These are phyloP conservation scores for Parietaria judaica DNA, from an alignment of 306 rosid species.

Conservation along the genomic window DNA sequence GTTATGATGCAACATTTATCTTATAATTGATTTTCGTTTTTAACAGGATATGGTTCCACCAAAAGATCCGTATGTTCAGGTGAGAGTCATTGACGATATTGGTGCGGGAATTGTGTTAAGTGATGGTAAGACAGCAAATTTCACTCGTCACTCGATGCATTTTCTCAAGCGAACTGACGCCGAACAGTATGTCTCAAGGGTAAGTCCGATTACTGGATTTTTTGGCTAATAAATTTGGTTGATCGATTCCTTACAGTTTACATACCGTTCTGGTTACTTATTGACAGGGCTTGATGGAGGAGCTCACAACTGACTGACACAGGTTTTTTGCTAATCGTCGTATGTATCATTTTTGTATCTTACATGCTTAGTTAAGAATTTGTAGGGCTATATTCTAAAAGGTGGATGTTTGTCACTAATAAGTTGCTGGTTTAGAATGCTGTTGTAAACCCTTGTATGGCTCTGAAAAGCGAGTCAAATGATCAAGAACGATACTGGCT, in stretches of 20 bases:
- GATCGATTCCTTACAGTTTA: constrained; percentile 8
- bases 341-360: neutral
- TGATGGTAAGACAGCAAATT: constrained; percentile 70
- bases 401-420: constrained; percentile 4
- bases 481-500: neutral
- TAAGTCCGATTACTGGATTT: constrained; percentile 19
- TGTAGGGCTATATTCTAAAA: neutral
- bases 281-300: constrained; percentile 88
- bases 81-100: constrained; percentile 81
- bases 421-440: neutral
- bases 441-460: neutral
- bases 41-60: constrained; percentile 96
- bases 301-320: constrained; percentile 45
- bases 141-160: constrained; percentile 81
- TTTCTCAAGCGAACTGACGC: constrained; percentile 91
- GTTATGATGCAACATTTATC: neutral
- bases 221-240: neutral
- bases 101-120: constrained; percentile 70
- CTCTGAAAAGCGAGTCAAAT: neutral
- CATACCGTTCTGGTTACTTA: neutral
- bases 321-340: neutral
- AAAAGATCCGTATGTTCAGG: constrained; percentile 87
- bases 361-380: neutral
- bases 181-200: constrained; percentile 66
- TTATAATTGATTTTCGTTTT: neutral